These are phyloP conservation scores for Penicillium pancosmium DNA, from an alignment of 495 filamentous ascomycete genomes.

Conservation along the genomic window DNA sequence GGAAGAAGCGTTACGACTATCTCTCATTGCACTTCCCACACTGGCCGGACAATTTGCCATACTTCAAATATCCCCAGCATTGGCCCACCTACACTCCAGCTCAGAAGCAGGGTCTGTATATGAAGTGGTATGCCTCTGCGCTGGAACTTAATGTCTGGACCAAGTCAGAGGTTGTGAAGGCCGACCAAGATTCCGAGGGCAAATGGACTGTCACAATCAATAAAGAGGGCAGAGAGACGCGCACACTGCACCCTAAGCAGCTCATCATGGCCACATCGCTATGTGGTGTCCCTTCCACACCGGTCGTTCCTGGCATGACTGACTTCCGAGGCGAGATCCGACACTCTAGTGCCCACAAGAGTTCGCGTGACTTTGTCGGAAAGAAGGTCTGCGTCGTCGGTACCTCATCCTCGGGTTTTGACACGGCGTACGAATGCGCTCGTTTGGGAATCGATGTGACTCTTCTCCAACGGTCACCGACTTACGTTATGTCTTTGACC, in stretches of 20 bases:
- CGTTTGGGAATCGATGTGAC: conserved; percentile 67
- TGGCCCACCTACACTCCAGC: conserved; percentile 69
- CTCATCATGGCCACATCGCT: conserved; percentile 41
- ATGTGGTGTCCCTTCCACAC: conserved; percentile 36
- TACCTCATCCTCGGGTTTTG: conserved; percentile 70
- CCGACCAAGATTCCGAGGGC: conserved; percentile 48
- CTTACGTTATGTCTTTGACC: conserved; percentile 56
- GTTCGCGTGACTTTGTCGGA: conserved; percentile 55
- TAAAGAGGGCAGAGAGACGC: conserved; percentile 43
- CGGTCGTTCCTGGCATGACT: conserved; percentile 32
- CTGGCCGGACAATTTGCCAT: conserved; percentile 68
- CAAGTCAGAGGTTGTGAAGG: conserved; percentile 42
- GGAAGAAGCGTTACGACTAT: conserved; percentile 59
- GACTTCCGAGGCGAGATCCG: conserved; percentile 40
- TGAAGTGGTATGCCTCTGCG: conserved; percentile 64
- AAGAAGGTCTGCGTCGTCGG: conserved; percentile 70
- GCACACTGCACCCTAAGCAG: conserved; percentile 40
- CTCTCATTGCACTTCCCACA: conserved; percentile 68
- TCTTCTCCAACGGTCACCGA: conserved; percentile 69
- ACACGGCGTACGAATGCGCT: conserved; percentile 65
- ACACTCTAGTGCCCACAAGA: conserved; percentile 31
- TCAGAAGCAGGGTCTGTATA: conserved; percentile 69
- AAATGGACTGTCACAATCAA: conserved; percentile 60
- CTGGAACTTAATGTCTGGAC: conserved; percentile 74
- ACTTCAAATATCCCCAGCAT: conserved; percentile 60